phyloP scores from a whole-genome alignment of 495 filamentous ascomycete species.

The Aspergillus wentii region DNA sequence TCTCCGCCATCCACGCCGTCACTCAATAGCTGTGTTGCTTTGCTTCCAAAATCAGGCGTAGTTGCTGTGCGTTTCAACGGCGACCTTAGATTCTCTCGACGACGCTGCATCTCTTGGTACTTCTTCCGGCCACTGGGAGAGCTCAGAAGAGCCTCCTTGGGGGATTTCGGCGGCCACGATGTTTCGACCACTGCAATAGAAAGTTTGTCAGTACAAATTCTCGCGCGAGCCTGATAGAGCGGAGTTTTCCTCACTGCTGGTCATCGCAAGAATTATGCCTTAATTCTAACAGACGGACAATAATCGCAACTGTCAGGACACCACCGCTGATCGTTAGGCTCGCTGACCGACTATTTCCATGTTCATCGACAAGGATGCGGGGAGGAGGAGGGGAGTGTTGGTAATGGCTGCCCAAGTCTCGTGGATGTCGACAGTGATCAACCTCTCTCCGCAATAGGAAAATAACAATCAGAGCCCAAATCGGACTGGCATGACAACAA shows the following conservation, averaged over 20 bases:
- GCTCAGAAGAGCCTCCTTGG: constrained; percentile 75
- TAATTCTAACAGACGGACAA: background rate
- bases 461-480: too few relatives aligned
- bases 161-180: constrained; percentile 84
- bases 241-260: constrained; percentile 17
- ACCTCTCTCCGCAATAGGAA: too few relatives aligned
- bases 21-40: constrained; percentile 26
- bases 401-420: too few relatives aligned
- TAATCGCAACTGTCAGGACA: background rate
- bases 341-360: constrained; percentile 2
- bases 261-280: constrained; percentile 5
- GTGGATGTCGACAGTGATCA: too few relatives aligned
- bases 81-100: constrained; percentile 59
- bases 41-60: constrained; percentile 33
- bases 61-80: constrained; percentile 51
- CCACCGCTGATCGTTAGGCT: background rate
- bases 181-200: constrained; percentile 38
- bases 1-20: constrained; percentile 35
- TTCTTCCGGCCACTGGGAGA: constrained; percentile 75
- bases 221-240: background rate
- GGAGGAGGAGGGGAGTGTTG: background rate
- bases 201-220: background rate
- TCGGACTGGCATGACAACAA: too few relatives aligned
- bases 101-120: constrained; percentile 58
- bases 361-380: background rate